phyloP scores from a whole-genome alignment of 495 filamentous ascomycete genomes.

The Aspergillus mulundensis region DNA sequence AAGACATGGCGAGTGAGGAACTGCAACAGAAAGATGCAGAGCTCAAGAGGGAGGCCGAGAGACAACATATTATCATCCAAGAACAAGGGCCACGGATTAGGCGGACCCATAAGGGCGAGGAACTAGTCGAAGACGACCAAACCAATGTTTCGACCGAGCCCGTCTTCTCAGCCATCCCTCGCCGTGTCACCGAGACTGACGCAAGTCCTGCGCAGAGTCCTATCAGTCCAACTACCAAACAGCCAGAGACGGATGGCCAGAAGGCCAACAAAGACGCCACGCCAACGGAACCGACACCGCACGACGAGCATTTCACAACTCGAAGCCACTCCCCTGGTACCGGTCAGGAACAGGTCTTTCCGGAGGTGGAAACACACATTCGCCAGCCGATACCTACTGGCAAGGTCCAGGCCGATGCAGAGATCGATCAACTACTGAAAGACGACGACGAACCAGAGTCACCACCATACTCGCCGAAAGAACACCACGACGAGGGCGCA shows the following conservation, averaged over 20 bases:
- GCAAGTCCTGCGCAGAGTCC: conserved; percentile 37
- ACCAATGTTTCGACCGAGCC: conserved; percentile 44
- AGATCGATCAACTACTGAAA: conserved; percentile 84
- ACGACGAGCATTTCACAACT: conserved; percentile 22
- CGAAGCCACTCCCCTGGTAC: conserved; percentile 33
- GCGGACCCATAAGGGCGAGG: conserved; percentile 93
- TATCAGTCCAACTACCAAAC: conserved; percentile 25
- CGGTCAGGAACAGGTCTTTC: conserved; percentile 41
- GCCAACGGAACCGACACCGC: conserved; percentile 13
- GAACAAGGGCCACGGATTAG: conserved; percentile 81
- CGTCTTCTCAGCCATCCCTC: conserved; percentile 43
- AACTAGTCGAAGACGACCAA: conserved; percentile 70
- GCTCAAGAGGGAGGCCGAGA: conserved; percentile 74
- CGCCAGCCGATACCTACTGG: conserved; percentile 38
- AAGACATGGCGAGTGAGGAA: conserved; percentile 90
- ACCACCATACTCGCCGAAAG: conserved; percentile 79
- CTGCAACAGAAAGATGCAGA: conserved; percentile 71
- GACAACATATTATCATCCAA: conserved; percentile 79
- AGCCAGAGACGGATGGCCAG: conserved; percentile 19
- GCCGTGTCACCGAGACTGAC: conserved; percentile 39
- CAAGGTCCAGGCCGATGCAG: conserved; percentile 66
- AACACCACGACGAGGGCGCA: conserved; percentile 58
- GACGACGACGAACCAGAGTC: conserved; percentile 83
- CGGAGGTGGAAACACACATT: conserved; percentile 39
- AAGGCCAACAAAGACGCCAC: conserved; percentile 41